Percentiles rank a stretch among this genome's conserved stretches.
phyloP scores from a whole-genome alignment of 768 basidiomycete species.

The Hebeloma cylindrosporum region DNA sequence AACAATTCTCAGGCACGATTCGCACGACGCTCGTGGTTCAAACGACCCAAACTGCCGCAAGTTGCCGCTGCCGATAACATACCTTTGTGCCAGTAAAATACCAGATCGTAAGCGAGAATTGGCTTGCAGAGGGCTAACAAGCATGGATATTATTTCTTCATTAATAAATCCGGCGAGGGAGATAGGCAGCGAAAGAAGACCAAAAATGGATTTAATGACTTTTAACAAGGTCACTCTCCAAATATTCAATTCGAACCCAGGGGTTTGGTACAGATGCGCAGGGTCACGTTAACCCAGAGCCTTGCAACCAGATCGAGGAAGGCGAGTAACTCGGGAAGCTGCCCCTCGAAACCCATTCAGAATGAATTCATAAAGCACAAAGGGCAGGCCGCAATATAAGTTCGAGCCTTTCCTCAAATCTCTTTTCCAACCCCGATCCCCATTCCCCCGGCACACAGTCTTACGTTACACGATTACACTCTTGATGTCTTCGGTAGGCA shows the following conservation, averaged over 20 bases:
- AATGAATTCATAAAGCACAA: conserved; percentile 36
- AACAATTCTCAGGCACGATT: conserved; percentile 22
- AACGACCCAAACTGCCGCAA: conserved; percentile 37
- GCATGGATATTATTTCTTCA: too few relatives aligned
- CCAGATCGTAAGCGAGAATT: conserved; percentile 3
- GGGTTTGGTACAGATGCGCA: conserved; percentile 28
- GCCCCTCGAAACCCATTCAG: conserved; percentile 33
- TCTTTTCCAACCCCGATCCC: conserved; percentile 53
- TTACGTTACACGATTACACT: conserved; percentile 46
- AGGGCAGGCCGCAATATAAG: conserved; percentile 43
- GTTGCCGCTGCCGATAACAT: conserved; percentile 31
- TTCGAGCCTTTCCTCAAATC: conserved; percentile 31
- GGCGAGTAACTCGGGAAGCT: conserved; percentile 52
- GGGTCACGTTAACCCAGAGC: conserved; percentile 39
- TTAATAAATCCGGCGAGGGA: conserved; percentile 2
- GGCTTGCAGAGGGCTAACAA: too few relatives aligned
- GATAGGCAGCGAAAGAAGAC: conserved; percentile 26
- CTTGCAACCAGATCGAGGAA: conserved; percentile 44
- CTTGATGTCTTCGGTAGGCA: conserved; percentile 58
- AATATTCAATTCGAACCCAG: conserved; percentile 22
- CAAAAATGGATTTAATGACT: conserved; percentile 17
- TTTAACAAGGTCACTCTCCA: conserved; percentile 11
- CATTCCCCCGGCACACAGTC: conserved; percentile 43
- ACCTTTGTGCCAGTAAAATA: conserved; percentile 15
- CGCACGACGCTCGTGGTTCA: conserved; percentile 34